A percentile compares a stretch with the other conserved stretches of the same genome.
Conservation (phyloP, 768 basidiomycete genomes). For the Pisolithus orientalis region DNA sequence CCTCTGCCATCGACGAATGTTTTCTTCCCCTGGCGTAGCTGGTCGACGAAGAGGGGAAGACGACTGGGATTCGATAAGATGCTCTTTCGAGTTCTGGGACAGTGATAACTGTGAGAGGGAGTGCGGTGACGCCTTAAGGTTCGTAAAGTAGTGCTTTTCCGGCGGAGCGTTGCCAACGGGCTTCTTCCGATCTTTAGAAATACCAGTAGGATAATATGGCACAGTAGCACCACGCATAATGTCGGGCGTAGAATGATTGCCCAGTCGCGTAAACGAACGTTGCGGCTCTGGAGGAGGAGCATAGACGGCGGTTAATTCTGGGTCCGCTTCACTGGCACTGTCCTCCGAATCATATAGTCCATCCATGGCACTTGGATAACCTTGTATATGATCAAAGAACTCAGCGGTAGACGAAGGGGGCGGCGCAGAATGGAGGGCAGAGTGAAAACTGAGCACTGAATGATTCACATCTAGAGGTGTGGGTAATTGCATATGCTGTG, state of each 20-base stretch:
- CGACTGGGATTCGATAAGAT: conserved; percentile 20
- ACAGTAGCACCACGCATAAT: conserved; percentile 38
- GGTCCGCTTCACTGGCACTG: conserved; percentile 33
- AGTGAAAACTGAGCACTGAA: conserved; percentile 37
- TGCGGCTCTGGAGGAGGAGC: conserved; percentile 20
- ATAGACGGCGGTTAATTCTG: conserved; percentile 28
- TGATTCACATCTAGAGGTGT: conserved; percentile 37
- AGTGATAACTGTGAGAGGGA: conserved; percentile 27
- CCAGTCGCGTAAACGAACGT: conserved; percentile 53
- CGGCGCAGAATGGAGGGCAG: conserved; percentile 53
- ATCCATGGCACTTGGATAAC: conserved; percentile 66
- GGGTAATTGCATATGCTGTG: conserved; percentile 9
- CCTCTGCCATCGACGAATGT: conserved; percentile 21
- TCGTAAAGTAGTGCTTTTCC: conserved; percentile 41
- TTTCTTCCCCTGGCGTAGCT: conserved; percentile 15
- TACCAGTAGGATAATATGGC: conserved; percentile 29
- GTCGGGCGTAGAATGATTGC: conserved; percentile 68
- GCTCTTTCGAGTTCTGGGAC: conserved; percentile 38
- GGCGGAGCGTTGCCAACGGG: conserved; percentile 50
- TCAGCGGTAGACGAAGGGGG: conserved; percentile 59
- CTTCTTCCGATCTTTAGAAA: conserved; percentile 33
- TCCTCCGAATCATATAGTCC: conserved; percentile 60
- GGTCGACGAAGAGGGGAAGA: conserved; percentile 9
- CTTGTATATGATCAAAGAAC: conserved; percentile 72
- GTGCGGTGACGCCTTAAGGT: conserved; percentile 32